Conservation (phyloP, 2,329 filamentous ascomycete species). For the Orbilia brochopaga region DNA sequence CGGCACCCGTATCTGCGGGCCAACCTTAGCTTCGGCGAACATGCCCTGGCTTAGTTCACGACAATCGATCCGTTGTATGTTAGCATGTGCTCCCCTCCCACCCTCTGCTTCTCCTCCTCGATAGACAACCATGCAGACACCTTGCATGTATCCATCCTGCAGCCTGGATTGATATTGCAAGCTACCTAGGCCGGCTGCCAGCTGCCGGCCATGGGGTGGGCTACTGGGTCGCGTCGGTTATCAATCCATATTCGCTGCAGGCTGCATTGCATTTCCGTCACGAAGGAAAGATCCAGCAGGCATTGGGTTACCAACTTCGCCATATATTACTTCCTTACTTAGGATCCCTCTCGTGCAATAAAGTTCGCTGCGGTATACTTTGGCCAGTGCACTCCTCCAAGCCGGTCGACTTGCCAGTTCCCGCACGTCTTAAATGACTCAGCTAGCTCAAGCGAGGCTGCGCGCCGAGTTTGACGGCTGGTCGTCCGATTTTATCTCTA, state of each 20-base stretch:
- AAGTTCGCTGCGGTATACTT: too few relatives aligned
- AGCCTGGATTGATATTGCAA: neutral
- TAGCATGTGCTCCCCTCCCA: neutral
- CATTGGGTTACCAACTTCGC: too few relatives aligned
- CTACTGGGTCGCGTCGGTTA: neutral
- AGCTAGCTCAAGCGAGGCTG: neutral
- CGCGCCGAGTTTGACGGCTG: too few relatives aligned
- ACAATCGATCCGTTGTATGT: too few relatives aligned
- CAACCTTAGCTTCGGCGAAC: neutral
- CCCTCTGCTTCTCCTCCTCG: neutral
- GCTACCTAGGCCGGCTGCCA: conserved; percentile 1
- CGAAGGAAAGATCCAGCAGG: too few relatives aligned
- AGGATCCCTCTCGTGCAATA: too few relatives aligned
- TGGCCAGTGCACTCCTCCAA: too few relatives aligned
- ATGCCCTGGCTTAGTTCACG: neutral
- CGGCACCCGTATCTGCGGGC: neutral
- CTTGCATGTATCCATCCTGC: neutral
- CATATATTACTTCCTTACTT: too few relatives aligned
- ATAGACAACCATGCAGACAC: neutral
- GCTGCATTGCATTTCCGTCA: too few relatives aligned
- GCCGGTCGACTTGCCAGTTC: too few relatives aligned
- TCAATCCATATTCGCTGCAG: neutral
- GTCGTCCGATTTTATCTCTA: neutral
- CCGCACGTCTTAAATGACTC: neutral
- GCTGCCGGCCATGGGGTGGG: neutral